Percentiles rank a stretch among this genome's conserved stretches.
phyloP scores from a whole-genome alignment of 1,139 yeast genomes.

The Geotrichum macrosporum region DNA sequence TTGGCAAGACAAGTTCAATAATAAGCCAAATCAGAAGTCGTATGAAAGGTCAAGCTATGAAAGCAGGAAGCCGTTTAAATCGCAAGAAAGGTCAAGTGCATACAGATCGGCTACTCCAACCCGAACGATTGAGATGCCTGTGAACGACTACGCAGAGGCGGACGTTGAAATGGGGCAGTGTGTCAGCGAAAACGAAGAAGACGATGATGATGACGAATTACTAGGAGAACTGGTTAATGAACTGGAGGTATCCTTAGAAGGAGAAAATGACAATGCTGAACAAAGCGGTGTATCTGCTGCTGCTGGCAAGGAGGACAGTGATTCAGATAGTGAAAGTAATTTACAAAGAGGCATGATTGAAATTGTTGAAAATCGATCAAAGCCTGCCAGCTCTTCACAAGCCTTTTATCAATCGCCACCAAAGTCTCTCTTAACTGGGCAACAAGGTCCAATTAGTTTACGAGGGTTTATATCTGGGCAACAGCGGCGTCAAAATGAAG shows the following conservation, averaged over 20 bases:
- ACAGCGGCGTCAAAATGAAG: slow-evolving; percentile 13
- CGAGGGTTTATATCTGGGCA: slow-evolving; percentile 16
- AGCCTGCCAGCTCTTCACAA: not conserved
- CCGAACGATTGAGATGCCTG: not conserved
- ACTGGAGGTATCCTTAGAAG: slow-evolving; percentile 8
- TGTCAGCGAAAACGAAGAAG: slow-evolving; percentile 2
- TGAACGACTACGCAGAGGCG: slow-evolving; percentile 3
- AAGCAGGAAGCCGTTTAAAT: not conserved
- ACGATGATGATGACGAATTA: slow-evolving; percentile 17
- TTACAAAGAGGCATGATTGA: slow-evolving; percentile 11
- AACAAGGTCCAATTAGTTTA: slow-evolving; percentile 13
- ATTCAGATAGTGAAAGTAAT: slow-evolving; percentile 10
- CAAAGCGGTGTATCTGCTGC: not conserved
- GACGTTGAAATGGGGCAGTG: slow-evolving; percentile 2
- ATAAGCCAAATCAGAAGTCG: not conserved
- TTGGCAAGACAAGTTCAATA: slow-evolving; percentile 7
- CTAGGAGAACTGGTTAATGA: slow-evolving; percentile 17
- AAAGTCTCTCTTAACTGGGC: slow-evolving; percentile 1
- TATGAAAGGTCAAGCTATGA: not conserved
- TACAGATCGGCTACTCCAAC: not conserved
- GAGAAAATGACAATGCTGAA: not conserved
- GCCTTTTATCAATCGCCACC: slow-evolving; percentile 7
- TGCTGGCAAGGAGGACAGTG: slow-evolving; percentile 1
- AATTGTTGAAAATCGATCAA: slow-evolving; percentile 12
- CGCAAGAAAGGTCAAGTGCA: not conserved